Conservation (phyloP, 306 rosid species). For the Fragaria nilgerrensis region DNA sequence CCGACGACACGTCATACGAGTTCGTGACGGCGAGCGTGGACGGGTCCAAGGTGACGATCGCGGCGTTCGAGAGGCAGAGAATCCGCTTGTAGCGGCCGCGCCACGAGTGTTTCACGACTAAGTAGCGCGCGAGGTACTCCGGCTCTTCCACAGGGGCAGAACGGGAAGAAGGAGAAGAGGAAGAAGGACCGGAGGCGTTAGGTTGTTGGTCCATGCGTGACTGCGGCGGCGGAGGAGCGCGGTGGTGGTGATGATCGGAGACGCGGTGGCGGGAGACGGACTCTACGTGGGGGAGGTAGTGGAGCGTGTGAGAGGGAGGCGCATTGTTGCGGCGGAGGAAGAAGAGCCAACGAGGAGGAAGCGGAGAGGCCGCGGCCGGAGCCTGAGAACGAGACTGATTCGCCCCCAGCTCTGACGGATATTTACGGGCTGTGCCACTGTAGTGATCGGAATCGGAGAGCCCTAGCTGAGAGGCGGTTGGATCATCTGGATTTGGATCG, state of each 20-base stretch:
- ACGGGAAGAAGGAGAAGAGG: slow-evolving; percentile 23
- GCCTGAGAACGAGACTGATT: slow-evolving; percentile 93
- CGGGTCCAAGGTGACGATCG: slow-evolving; percentile 80
- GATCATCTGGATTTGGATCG: slow-evolving; percentile 20
- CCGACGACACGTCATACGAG: slow-evolving; percentile 66
- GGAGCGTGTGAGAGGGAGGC: slow-evolving; percentile 80
- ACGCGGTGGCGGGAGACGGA: slow-evolving; percentile 58
- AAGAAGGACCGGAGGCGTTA: not conserved
- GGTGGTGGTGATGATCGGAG: slow-evolving; percentile 31
- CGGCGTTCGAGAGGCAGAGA: slow-evolving; percentile 62
- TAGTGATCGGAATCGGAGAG: slow-evolving; percentile 26
- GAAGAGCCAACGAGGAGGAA: slow-evolving; percentile 62
- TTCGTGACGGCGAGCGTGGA: slow-evolving; percentile 77
- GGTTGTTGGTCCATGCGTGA: slow-evolving; percentile 42
- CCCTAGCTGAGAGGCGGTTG: slow-evolving; percentile 34
- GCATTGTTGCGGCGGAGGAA: slow-evolving; percentile 68
- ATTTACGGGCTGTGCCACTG: slow-evolving; percentile 34
- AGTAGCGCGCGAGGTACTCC: slow-evolving; percentile 85
- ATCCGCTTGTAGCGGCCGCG: slow-evolving; percentile 97
- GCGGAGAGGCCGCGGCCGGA: slow-evolving; percentile 48
- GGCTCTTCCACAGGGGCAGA: slow-evolving; percentile 58
- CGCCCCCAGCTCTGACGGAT: slow-evolving; percentile 95
- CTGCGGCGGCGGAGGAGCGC: not conserved
- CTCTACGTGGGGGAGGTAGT: slow-evolving; percentile 60
- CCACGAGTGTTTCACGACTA: slow-evolving; percentile 94